Evolutionary conservation across 2,329 filamentous ascomycete species (phyloP).

Genomic region (Coniosporium tulheliwenetii): DNA sequence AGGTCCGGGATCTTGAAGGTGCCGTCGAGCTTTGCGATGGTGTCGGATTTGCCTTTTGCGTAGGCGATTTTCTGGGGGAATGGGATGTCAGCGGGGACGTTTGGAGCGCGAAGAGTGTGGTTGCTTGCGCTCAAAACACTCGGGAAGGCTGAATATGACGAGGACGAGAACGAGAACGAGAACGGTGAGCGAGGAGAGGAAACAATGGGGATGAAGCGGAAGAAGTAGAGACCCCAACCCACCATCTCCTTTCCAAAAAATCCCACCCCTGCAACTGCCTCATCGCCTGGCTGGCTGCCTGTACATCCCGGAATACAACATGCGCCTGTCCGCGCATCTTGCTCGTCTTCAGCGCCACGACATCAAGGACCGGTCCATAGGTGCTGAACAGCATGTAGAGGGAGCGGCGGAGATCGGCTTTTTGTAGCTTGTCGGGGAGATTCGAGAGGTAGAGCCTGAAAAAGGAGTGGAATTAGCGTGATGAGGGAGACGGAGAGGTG

Average conservation of each 20-base stretch:
- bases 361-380: constrained; percentile 81
- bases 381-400: constrained; percentile 91
- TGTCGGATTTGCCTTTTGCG: constrained; percentile 76
- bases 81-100: not conserved
- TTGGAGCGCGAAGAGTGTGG: not conserved
- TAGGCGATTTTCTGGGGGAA: constrained; percentile 66
- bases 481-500: not conserved
- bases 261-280: constrained; percentile 70
- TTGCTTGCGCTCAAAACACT: constrained; percentile 4
- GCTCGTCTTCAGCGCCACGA: constrained; percentile 74
- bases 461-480: constrained; percentile 1
- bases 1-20: constrained; percentile 49
- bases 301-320: constrained; percentile 74
- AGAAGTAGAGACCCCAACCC: constrained; percentile 18
- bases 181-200: no score
- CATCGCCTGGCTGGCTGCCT: constrained; percentile 90
- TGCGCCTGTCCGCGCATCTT: constrained; percentile 97
- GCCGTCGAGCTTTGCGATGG: constrained; percentile 80
- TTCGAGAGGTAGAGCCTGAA: constrained; percentile 76
- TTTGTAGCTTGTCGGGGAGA: constrained; percentile 78
- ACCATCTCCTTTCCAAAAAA: constrained; percentile 82
- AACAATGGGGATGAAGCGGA: no score
- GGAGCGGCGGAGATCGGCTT: constrained; percentile 69
- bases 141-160: constrained; percentile 2
- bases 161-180: not conserved